A percentile compares a stretch with the other conserved stretches of the same genome.
Conservation (phyloP, 1,139 yeast genomes). For the Suhomyces bolitotheri region DNA sequence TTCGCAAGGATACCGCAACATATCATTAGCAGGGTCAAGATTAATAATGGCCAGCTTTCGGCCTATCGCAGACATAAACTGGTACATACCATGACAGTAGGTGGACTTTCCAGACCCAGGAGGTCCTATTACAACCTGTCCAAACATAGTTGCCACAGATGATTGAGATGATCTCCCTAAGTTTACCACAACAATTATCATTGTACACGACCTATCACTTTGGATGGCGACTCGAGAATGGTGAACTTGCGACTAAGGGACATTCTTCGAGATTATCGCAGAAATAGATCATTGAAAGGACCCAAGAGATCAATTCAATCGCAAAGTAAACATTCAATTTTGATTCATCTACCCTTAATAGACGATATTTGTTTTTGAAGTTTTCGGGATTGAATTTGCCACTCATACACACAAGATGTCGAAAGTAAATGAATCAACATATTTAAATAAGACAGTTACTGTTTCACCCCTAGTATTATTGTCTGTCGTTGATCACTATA, state of each 20-base stretch:
- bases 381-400: no score
- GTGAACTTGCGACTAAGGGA: no score
- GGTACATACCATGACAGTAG: conserved; percentile 87
- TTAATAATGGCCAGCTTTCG: conserved; percentile 80
- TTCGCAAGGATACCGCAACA: conserved; percentile 75
- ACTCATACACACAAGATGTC: no score
- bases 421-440: conserved; percentile 36
- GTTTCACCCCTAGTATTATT: conserved; percentile 95
- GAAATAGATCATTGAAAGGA: neutral
- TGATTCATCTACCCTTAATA: no score
- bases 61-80: conserved; percentile 91
- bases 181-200: neutral
- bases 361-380: no score
- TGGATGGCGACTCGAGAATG: conserved; percentile 1
- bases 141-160: conserved; percentile 51
- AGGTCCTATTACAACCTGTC: conserved; percentile 94
- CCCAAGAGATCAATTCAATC: no score
- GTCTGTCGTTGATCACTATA: conserved; percentile 94
- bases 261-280: no score
- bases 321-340: no score
- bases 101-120: conserved; percentile 98
- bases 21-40: conserved; percentile 93
- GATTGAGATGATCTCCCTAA: neutral
- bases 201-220: conserved; percentile 1
- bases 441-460: conserved; percentile 64